Percentiles rank a stretch among this genome's conserved stretches.
These are phyloP conservation scores for Citrus hindsii DNA, from an alignment of 345 rosid genomes.

Conservation along the genomic window DNA sequence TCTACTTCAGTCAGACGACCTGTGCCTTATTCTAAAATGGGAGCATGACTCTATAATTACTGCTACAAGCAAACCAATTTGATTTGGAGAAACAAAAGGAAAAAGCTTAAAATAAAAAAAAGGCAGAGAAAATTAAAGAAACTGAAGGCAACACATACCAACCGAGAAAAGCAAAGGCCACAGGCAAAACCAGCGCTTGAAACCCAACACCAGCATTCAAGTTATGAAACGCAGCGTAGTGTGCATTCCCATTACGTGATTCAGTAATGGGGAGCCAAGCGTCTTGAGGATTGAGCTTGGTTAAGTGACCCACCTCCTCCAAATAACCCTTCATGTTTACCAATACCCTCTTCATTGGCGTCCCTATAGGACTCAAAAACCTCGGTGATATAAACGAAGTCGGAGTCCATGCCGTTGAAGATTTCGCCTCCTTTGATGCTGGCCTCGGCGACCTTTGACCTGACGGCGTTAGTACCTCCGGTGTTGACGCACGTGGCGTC, in stretches of 20 bases:
- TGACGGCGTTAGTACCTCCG: constrained; percentile 90
- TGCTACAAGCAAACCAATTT: background rate
- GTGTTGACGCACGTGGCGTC: constrained; percentile 89
- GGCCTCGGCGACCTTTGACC: constrained; percentile 97
- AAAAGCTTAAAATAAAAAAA: background rate
- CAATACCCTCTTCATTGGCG: constrained; percentile 96
- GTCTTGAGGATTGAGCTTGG: constrained; percentile 95
- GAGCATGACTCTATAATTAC: background rate
- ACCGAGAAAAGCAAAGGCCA: constrained; percentile 94
- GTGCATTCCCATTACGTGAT: constrained; percentile 97
- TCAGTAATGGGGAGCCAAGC: constrained; percentile 99
- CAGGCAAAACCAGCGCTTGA: constrained; percentile 91
- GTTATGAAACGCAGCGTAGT: constrained; percentile 96
- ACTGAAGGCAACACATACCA: constrained; percentile 41
- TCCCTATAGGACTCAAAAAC: constrained; percentile 92
- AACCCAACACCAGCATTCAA: constrained; percentile 95
- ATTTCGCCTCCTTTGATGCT: constrained; percentile 52
- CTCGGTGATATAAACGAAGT: constrained; percentile 93
- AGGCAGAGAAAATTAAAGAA: background rate
- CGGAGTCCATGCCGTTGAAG: constrained; percentile 92
- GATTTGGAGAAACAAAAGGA: background rate
- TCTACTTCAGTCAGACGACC: background rate
- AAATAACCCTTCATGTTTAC: constrained; percentile 90
- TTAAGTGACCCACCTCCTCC: constrained; percentile 92
- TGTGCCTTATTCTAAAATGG: background rate